Base-by-base conservation (phyloP, 23 red algal species). In the Gracilariopsis chorda region DNA sequence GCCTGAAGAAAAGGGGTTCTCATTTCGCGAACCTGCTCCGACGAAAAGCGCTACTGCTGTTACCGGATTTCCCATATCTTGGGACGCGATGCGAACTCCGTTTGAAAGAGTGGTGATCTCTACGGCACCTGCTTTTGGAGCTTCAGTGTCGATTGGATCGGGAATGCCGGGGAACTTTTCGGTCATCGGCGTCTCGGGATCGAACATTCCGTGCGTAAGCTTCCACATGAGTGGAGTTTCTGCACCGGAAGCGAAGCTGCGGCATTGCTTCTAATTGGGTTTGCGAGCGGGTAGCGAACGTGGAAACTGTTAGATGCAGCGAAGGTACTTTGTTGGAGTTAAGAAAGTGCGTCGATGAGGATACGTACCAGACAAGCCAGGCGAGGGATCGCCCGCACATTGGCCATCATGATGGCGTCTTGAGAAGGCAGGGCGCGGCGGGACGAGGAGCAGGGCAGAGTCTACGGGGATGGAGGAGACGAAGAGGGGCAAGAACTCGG, bases 1-100 rank as follows among this genome's bases (percentile, higher is more conserved):
- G 16, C 96, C 96, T 7, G 92, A 61, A 25, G 91, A 61, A 62
- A 86, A 72, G 7, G 80, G 84, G 32, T 30, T 90, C 81, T 98
- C 96, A 79, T 98, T 68, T 21, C 96, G 93, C 16, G 93, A 94
- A n/a, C 96, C 94, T 14, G 94, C 94, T 39, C 88, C 74, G 24
- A 98, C 81, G 61, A 91, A 98, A 10, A 96, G 45, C 9, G 85
- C 96, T 10, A 98, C 46, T 12, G 92, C 87, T 2, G 91, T 67
- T 5, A 98, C 77, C 12, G 79, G 72, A 20, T 65, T 82, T 25
- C 74, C 82, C 28, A 79, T 85, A 62, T 92, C 96, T 62, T 80
- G 79, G 9, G 91, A 90, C 20, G 87, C 93, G 0, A 98, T 87
- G 33, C 96, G 87, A 33, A 94, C 69, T 27, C 96, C 96, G 51